These are phyloP conservation scores for Hydnum rufescens DNA, from an alignment of 768 basidiomycete genomes.

Conservation along the genomic window DNA sequence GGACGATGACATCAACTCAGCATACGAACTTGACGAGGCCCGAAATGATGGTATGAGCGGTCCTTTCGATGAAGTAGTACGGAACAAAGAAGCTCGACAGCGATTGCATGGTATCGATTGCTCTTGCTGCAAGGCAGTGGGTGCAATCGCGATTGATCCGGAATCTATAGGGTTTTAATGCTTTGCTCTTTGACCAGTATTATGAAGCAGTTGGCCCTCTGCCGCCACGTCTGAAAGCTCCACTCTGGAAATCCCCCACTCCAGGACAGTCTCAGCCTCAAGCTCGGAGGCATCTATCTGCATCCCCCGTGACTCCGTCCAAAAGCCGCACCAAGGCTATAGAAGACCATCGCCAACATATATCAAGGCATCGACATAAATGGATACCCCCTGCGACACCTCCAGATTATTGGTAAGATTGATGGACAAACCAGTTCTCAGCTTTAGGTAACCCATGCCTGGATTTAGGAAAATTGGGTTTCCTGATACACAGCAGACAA, in stretches of 20 bases:
- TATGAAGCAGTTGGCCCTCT: conserved; percentile 59
- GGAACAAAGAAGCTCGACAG: conserved; percentile 40
- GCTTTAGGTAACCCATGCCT: too few relatives aligned
- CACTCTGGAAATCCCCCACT: conserved; percentile 52
- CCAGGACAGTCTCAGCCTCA: conserved; percentile 11
- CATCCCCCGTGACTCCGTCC: conserved; percentile 17
- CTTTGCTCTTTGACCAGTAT: conserved; percentile 30
- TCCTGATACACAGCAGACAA: conserved; percentile 65
- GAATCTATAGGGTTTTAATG: background rate
- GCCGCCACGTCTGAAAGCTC: conserved; percentile 41
- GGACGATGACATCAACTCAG: conserved; percentile 30
- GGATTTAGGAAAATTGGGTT: conserved; percentile 51
- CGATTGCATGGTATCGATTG: conserved; percentile 60
- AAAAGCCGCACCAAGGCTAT: conserved; percentile 9
- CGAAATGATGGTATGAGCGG: conserved; percentile 45
- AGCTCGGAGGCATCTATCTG: conserved; percentile 5
- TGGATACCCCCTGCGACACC: conserved; percentile 60
- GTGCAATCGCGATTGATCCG: conserved; percentile 11
- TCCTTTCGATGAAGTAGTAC: conserved; percentile 60
- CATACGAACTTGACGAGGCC: conserved; percentile 44
- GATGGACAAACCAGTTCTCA: too few relatives aligned
- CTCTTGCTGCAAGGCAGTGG: conserved; percentile 59
- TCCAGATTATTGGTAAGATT: conserved; percentile 46
- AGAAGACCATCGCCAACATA: conserved; percentile 40
- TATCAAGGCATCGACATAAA: conserved; percentile 52